A percentile compares a stretch with the other conserved stretches of the same genome.
phyloP scores from a whole-genome alignment of 306 rosid genomes.

The Sindora glabra region DNA sequence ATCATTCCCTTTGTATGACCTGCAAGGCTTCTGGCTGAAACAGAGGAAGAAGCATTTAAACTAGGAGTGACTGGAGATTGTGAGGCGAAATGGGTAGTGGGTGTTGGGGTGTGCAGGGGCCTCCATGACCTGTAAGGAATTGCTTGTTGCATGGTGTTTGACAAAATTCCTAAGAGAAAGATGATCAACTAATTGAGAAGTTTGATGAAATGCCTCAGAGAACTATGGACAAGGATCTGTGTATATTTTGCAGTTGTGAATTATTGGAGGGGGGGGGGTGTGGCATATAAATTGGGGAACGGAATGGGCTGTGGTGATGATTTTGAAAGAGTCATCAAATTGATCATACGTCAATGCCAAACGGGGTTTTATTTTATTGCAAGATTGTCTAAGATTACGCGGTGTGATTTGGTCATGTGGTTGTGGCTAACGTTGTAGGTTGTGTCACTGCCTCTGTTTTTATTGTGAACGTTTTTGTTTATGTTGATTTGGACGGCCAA shows the following conservation, averaged over 20 bases:
- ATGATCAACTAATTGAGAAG: too few species aligned
- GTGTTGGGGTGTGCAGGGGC: conserved; percentile 14
- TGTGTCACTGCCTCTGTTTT: conserved; percentile 13
- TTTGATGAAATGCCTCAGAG: too few species aligned
- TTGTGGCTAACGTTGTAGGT: conserved; percentile 28
- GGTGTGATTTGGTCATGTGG: conserved; percentile 20
- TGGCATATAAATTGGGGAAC: too few species aligned
- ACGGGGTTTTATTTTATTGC: not conserved
- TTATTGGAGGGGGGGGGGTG: not conserved
- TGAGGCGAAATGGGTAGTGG: not conserved
- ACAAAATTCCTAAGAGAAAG: not conserved
- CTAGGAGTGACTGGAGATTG: not conserved
- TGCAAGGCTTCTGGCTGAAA: not conserved
- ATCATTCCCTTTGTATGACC: not conserved
- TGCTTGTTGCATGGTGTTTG: conserved; percentile 54
- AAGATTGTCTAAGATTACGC: conserved; percentile 21
- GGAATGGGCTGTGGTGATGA: too few species aligned
- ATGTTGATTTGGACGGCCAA: conserved; percentile 25
- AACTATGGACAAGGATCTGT: too few species aligned
- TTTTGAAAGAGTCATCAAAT: conserved; percentile 36
- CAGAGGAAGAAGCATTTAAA: too few species aligned
- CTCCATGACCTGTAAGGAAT: conserved; percentile 61
- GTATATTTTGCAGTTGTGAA: not conserved
- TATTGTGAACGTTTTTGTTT: not conserved
- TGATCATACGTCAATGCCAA: conserved; percentile 26